Evolutionary conservation across 192 early-diverging fungal species (phyloP).

Genomic region (Chytriomyces sp.): DNA sequence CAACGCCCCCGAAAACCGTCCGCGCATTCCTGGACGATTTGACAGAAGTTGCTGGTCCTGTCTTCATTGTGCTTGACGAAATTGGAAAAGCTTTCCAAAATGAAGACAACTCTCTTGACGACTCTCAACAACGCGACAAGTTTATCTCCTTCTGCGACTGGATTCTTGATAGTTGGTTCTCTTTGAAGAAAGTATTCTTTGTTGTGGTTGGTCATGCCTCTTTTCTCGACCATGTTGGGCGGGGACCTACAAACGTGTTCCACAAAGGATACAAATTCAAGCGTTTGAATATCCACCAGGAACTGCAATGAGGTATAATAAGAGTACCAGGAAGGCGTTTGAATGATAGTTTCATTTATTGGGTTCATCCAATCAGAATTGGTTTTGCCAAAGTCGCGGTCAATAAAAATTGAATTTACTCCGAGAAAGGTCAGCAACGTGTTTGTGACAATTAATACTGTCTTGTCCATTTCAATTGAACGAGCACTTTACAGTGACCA

Average conservation of each 20-base stretch:
- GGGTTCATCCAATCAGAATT: no score
- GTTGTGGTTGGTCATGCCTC: conserved; percentile 24
- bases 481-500: no score
- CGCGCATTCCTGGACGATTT: conserved; percentile 14
- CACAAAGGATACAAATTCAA: neutral
- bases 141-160: conserved; percentile 19
- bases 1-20: neutral
- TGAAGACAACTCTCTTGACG: neutral
- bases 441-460: no score
- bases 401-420: no score
- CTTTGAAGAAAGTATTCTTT: conserved; percentile 31
- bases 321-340: no score
- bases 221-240: conserved; percentile 1
- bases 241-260: neutral
- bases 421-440: no score
- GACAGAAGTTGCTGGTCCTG: conserved; percentile 19
- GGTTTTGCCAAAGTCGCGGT: no score
- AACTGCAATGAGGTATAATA: no score
- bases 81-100: conserved; percentile 21
- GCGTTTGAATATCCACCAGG: conserved; percentile 11
- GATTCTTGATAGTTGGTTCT: conserved; percentile 15
- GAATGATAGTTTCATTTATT: no score
- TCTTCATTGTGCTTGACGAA: conserved; percentile 37
- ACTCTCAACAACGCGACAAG: conserved; percentile 23
- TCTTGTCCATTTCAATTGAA: no score